Evolutionary conservation across 169 alveolate genomes (phyloP).

Genomic region (Plasmodium blacklocki): DNA sequence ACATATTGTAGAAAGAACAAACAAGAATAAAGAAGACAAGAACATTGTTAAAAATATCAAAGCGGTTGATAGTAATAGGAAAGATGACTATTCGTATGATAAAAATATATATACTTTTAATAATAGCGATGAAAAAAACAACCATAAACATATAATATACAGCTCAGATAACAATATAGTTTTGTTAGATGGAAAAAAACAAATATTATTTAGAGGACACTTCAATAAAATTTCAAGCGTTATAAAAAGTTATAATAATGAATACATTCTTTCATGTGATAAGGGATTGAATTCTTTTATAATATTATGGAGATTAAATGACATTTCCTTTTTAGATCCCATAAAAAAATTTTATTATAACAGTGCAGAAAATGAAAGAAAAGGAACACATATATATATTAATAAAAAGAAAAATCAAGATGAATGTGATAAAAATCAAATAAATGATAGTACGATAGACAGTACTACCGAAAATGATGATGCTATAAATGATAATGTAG

Average conservation of each 20-base stretch:
- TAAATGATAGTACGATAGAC: neutral
- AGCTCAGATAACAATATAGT: conserved; percentile 74
- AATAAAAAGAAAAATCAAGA: neutral
- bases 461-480: neutral
- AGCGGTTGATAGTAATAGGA: neutral
- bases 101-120: neutral
- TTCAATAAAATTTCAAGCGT: conserved; percentile 53
- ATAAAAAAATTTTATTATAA: conserved; percentile 31
- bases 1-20: conserved; percentile 16
- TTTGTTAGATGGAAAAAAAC: conserved; percentile 54
- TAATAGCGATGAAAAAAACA: neutral
- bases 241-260: conserved; percentile 54
- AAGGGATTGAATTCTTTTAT: conserved; percentile 60
- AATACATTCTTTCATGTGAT: conserved; percentile 67
- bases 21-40: neutral
- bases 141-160: conserved; percentile 19
- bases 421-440: neutral
- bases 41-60: neutral
- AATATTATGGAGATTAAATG: conserved; percentile 44
- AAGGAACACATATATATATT: neutral
- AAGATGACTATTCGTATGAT: neutral
- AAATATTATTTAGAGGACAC: conserved; percentile 67
- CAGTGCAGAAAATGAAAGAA: conserved; percentile 1
- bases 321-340: conserved; percentile 26
- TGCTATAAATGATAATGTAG: conserved; percentile 7